Percentiles rank a stretch among this genome's conserved stretches.
These are phyloP conservation scores for Rhodotorula sp. DNA, from an alignment of 1,284 basidiomycete species.

Conservation along the genomic window DNA sequence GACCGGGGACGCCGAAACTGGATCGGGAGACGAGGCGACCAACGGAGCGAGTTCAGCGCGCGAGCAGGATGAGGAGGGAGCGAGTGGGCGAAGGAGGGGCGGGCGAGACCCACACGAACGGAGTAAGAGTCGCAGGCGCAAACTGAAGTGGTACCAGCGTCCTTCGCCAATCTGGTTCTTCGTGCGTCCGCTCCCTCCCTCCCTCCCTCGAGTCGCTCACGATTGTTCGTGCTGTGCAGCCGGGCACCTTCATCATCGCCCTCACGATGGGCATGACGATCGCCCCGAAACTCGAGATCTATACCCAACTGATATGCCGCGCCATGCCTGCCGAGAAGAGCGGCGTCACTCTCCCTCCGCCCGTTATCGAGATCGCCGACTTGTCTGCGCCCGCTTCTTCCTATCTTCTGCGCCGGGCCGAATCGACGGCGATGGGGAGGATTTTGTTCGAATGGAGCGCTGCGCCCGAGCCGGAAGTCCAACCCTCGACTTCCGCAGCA, in stretches of 20 bases:
- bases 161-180: conserved; percentile 36
- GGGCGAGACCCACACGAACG: background rate
- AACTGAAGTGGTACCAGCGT: conserved; percentile 28
- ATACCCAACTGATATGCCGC: conserved; percentile 38
- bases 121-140: background rate
- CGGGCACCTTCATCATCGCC: conserved; percentile 32
- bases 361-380: conserved; percentile 5
- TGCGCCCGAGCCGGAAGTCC: background rate
- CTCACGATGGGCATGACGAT: conserved; percentile 35
- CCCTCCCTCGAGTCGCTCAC: background rate
- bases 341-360: conserved; percentile 20
- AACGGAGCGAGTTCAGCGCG: background rate
- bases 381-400: background rate
- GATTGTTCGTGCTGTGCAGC: background rate
- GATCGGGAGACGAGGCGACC: no score
- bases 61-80: background rate
- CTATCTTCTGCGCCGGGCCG: background rate
- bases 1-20: no score
- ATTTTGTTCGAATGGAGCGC: no score
- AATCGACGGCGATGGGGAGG: no score
- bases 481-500: background rate
- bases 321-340: conserved; percentile 9
- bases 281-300: conserved; percentile 39
- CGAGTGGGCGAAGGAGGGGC: background rate
- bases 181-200: conserved; percentile 1